Base-by-base conservation (phyloP, 441 rosid genomes). In the Euphorbia corollata region DNA sequence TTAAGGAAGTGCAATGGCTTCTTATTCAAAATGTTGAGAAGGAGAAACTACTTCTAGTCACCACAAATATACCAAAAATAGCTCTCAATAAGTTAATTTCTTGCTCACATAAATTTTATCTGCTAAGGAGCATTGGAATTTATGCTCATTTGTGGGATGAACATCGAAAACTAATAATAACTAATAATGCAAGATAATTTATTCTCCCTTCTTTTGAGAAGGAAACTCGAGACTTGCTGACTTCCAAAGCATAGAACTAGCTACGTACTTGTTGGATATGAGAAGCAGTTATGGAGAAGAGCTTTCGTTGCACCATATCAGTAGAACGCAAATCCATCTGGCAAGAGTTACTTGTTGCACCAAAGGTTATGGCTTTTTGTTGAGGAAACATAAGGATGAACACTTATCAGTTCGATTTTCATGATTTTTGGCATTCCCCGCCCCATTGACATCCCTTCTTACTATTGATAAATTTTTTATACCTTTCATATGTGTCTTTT, bases 1-100 rank as follows among this genome's bases (percentile, higher is more conserved):
- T 91, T 82, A 84, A 84, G 71, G 93, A 84, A 80, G 89, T 84
- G 50, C 96, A 91, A 34, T 91, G 97, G 97, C 91, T 91, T 65
- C 91, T 86, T 71, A 83, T 91, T 75, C 96, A 84, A 82, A 91
- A 87, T 78, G 96, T 91, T 64, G 91, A 88, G 73, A 91, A 87
- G 78, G 96, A 91, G 83, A 88, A 87, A 72, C 88, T 88, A 63
- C 85, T 91, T 71, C 83, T 88, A 73, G 96, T 91, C 54, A 80
- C 84, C 50, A 67, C 86, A 75, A 87, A 84, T 78, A 78, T 91
- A 38, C 91, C 91, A 1, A 85, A 87, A 66, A 70, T 50, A 54
- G 59, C 30, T 71, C 62, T 84, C 75, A 74, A 83, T 71, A 78
- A 80, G 75, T 74, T 91, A 78, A 68, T 78, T 12, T 45, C 72